Conservation (phyloP, 306 rosid genomes). For the Hippophae rhamnoides region DNA sequence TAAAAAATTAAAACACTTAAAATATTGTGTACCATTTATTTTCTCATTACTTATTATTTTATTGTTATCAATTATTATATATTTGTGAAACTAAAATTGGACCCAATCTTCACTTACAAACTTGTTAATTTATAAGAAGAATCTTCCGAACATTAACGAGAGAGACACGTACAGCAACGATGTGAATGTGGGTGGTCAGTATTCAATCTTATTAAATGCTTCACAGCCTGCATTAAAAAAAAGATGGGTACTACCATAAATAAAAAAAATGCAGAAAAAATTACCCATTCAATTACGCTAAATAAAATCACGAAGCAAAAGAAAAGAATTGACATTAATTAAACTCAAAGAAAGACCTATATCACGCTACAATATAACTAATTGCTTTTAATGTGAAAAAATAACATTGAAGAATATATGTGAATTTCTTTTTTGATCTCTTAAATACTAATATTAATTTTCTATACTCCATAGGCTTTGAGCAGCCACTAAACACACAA, state of each 20-base stretch:
- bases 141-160: not conserved
- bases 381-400: not conserved
- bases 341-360: too few relatives aligned
- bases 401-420: not conserved
- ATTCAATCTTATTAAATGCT: constrained; percentile 81
- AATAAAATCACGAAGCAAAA: too few relatives aligned
- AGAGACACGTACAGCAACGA: constrained; percentile 55
- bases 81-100: too few relatives aligned
- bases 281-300: not conserved
- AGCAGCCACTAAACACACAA: not conserved
- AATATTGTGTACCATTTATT: too few relatives aligned
- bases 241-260: not conserved
- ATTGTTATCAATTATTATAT: too few relatives aligned
- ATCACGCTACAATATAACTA: too few relatives aligned
- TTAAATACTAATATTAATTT: not conserved
- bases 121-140: too few relatives aligned
- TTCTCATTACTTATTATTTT: too few relatives aligned
- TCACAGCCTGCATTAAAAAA: constrained; percentile 57
- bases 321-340: too few relatives aligned
- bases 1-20: too few relatives aligned
- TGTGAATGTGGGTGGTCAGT: constrained; percentile 92
- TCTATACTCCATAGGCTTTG: constrained; percentile 3
- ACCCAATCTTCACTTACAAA: too few relatives aligned
- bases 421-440: not conserved
- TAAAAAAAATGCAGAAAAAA: not conserved